Evolutionary conservation across 495 filamentous ascomycete species (phyloP), one percentile per base, ranked within the genome.

Genomic region (Neurospora sp.): DNA sequence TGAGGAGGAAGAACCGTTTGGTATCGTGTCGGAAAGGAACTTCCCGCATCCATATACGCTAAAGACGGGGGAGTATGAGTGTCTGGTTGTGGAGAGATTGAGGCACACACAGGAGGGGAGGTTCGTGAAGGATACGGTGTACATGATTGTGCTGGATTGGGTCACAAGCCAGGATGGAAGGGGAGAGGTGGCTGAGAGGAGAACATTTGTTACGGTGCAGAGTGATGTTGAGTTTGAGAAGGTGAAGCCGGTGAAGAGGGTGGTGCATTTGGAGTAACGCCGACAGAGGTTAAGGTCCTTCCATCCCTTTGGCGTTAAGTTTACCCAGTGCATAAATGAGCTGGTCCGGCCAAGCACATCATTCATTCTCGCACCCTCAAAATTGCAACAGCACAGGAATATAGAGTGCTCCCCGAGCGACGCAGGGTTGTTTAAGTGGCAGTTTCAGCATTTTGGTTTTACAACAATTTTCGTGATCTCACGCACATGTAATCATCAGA

Each of bases 11-110:
- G 2, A 19, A 19, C 6, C 54, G 13, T 24, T 78, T 69, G 77
- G 77, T 0, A 34, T 28, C 1, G 71, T 77, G 36, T 48, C 48
- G 24, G 77, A 78, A 24, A 54, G 77, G 39, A 74, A 78, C 28
- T 75, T 78, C 4, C 24, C 75, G 7, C 77, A 77, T 48, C 48
- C 72, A 13, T 73, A 71, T 59, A 78, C 75, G 19, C 13, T 78
- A 0, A 40, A 54, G 19, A 62, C 72, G 0, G 76, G 75, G 0
- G 45, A 38, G 17, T 77, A 74, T 42, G 11, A 28, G 21, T 70
- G 73, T 34, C 34, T 77, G 38, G 69, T 75, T 1, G 48, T 77
- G 17, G 71, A 74, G 39, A 73, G 72, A 1, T n/a, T 73, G 21
- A 70, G n/a, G 19, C 69, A 48, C n/a, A 43, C 15, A 31, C n/a